These are phyloP conservation scores for Pyrenopolyporus hunteri DNA, from an alignment of 495 filamentous ascomycete genomes.

Conservation along the genomic window DNA sequence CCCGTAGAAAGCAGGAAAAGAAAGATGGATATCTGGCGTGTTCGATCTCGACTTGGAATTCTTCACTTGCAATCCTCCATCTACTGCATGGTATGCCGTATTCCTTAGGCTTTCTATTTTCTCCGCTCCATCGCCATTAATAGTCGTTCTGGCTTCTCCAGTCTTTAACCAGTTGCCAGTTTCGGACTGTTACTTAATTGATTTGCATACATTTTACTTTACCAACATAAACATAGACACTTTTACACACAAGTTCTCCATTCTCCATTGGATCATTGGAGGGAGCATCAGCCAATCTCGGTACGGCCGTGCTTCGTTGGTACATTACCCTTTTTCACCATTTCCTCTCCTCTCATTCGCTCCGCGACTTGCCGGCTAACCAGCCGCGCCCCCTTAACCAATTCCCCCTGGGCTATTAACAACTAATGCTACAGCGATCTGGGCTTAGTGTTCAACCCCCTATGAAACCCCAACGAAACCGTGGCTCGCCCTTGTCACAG, in stretches of 20 bases:
- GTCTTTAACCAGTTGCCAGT: conserved; percentile 11
- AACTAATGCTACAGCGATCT: conserved; percentile 29
- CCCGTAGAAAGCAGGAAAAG: neutral
- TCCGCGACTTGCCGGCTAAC: conserved; percentile 39
- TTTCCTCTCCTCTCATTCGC: conserved; percentile 25
- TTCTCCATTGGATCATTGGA: conserved; percentile 1
- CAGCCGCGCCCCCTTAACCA: conserved; percentile 27
- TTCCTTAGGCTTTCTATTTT: neutral
- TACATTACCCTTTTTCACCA: conserved; percentile 14
- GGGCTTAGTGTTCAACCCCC: conserved; percentile 35
- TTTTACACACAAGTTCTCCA: neutral
- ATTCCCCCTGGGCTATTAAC: conserved; percentile 14
- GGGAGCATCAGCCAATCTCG: conserved; percentile 14
- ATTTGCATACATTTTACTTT: conserved; percentile 7
- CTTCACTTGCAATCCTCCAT: conserved; percentile 8
- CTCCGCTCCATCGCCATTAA: conserved; percentile 8
- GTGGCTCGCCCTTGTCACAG: conserved; percentile 32
- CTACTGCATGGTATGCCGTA: neutral
- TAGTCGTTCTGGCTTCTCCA: conserved; percentile 6
- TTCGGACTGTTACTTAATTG: conserved; percentile 21
- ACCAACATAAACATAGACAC: no score
- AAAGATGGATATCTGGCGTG: conserved; percentile 17
- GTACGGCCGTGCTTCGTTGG: conserved; percentile 27
- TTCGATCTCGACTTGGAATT: conserved; percentile 1
- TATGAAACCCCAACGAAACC: conserved; percentile 42